A percentile compares a stretch with the other conserved stretches of the same genome.
Evolutionary conservation across 1,284 basidiomycete genomes (phyloP).

Genomic region (Golubevia pallescens): DNA sequence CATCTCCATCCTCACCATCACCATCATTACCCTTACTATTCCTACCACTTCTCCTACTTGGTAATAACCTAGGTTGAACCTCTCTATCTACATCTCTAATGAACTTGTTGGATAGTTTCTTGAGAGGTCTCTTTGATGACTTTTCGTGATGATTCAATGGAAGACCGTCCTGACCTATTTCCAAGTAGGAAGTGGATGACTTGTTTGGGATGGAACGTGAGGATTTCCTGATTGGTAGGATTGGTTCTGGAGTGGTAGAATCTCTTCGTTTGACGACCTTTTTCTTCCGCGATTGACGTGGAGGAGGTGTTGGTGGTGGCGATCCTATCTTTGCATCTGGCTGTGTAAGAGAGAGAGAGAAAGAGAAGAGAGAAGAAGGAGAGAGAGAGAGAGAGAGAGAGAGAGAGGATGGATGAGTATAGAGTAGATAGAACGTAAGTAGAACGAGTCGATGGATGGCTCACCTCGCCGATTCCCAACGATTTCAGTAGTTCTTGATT

Average conservation of each 20-base stretch:
- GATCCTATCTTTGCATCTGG: no score
- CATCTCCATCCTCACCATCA: not conserved
- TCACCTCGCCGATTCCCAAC: conserved; percentile 17
- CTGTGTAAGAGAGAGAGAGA: no score
- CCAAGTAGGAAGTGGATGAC: conserved; percentile 34
- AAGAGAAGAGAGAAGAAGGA: not conserved
- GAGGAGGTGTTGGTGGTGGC: no score
- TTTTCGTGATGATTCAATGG: conserved; percentile 1
- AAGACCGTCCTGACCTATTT: conserved; percentile 11
- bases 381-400: not conserved
- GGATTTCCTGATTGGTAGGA: no score
- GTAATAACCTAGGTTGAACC: no score
- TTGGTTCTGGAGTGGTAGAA: no score
- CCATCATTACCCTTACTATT: not conserved
- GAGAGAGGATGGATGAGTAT: not conserved
- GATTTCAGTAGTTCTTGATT: conserved; percentile 41
- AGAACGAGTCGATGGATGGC: not conserved
- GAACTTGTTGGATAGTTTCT: not conserved
- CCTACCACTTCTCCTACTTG: not conserved
- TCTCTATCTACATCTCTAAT: not conserved
- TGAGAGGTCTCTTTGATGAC: conserved; percentile 10
- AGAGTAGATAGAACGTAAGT: conserved; percentile 21
- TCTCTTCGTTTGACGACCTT: no score
- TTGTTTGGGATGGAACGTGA: no score
- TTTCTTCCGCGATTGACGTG: no score